A percentile compares a stretch with the other conserved stretches of the same genome.
These are phyloP conservation scores for Diversispora epigaea DNA, from an alignment of 192 early-diverging fungal genomes.

Conservation along the genomic window DNA sequence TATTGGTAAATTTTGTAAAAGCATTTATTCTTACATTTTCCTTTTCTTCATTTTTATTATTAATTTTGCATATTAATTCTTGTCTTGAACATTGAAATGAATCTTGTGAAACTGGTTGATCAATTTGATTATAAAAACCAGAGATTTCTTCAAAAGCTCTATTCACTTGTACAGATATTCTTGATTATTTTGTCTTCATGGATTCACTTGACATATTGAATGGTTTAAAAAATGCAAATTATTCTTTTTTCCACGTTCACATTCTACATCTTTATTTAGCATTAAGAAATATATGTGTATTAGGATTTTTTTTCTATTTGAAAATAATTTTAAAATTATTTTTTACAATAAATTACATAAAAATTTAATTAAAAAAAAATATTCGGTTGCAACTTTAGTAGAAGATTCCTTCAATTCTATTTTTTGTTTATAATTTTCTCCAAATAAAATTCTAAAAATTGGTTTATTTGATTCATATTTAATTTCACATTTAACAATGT, in stretches of 20 bases:
- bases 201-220: neutral
- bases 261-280: neutral
- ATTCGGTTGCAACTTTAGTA: conserved; percentile 1
- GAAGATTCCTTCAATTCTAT: neutral
- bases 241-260: neutral
- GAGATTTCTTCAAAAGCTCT: neutral
- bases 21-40: too few relatives aligned
- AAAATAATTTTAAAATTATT: neutral
- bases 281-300: neutral
- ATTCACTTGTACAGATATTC: neutral
- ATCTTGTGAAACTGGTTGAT: neutral
- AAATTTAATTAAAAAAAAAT: neutral
- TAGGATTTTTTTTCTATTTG: conserved; percentile 5
- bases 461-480: neutral
- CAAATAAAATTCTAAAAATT: neutral
- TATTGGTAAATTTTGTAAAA: too few relatives aligned
- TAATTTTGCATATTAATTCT: neutral
- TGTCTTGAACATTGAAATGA: neutral
- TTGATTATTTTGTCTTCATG: neutral
- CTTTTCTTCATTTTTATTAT: too few relatives aligned
- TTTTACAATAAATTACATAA: neutral
- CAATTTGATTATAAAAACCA: neutral
- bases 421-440: neutral
- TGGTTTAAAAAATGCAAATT: neutral
- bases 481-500: neutral